phyloP scores from a whole-genome alignment of 306 rosid species.

The Crataegus laevigata region DNA sequence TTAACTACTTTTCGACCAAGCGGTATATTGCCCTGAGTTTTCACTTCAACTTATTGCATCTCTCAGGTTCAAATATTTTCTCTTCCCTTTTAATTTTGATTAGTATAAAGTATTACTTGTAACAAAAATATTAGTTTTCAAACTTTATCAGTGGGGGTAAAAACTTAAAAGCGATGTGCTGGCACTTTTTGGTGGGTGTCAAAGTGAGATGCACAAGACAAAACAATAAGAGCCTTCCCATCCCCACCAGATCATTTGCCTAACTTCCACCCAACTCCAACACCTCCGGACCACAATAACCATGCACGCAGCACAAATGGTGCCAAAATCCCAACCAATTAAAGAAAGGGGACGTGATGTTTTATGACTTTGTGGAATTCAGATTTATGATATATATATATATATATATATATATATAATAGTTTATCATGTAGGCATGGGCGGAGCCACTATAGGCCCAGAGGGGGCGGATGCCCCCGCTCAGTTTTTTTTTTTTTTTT shows the following conservation, averaged over 20 bases:
- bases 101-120: too few species aligned
- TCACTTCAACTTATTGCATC: too few species aligned
- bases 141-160: not conserved
- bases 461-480: too few species aligned
- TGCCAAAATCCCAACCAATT: not conserved
- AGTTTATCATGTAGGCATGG: too few species aligned
- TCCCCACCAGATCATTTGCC: constrained; percentile 27
- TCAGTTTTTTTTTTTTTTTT: too few species aligned
- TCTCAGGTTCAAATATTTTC: too few species aligned
- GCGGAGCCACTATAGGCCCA: too few species aligned
- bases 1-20: too few species aligned
- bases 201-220: constrained; percentile 20
- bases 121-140: not conserved
- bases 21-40: too few species aligned
- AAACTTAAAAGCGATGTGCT: not conserved
- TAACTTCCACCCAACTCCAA: constrained; percentile 61
- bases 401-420: too few species aligned
- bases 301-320: constrained; percentile 7
- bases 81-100: too few species aligned
- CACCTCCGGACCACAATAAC: constrained; percentile 10
- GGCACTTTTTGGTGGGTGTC: constrained; percentile 11
- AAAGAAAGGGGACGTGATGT: constrained; percentile 21
- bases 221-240: constrained; percentile 9
- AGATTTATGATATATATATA: not conserved
- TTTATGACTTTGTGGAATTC: constrained; percentile 1